Base-by-base conservation (phyloP, 2,329 filamentous ascomycete species). In the Alternaria tenuissima region DNA sequence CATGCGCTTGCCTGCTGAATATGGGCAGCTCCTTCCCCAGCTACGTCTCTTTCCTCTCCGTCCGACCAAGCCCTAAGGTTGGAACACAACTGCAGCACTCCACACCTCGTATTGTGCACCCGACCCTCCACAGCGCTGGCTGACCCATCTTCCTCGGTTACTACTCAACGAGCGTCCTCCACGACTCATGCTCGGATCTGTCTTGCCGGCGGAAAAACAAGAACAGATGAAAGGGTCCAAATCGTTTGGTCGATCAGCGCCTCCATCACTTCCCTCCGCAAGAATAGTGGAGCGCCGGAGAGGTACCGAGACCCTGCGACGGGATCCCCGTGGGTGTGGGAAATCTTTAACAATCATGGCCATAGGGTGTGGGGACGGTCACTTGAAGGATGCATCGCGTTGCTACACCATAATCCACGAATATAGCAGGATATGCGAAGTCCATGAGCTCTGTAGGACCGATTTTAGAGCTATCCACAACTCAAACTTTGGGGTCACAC, bases 251-350 rank as follows among this genome's bases (percentile, higher is more conserved):
- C 9, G 39, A 52, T 57, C 54, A 43, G 57, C 53, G 41, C 41
- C 46, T 43, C 38, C 39, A 52, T 48, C 38, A 52, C 52, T 38
- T 51, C 51, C 49, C 62, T 66, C 63, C 63, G 54, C 57, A 62
- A 51, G 62, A 64, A 57, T 11, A 54, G 63, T 66, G 67, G 65
- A 63, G 51, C 48, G 54, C 39, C 52, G 61, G 55, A 64, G 65
- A 66, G 57, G 59, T 62, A 44, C 46, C 52, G 54, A 59, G 54
- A 36, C 44, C 53, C 61, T 53, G 51, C 53, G 55, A 52, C 57
- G 48, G 58, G 51, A 59, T 52, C 59, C 61, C 58, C 55, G 44
- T 61, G 59, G 51, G 59, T 49, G 38, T 36, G 47, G 49, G 16
- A 47, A 39, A 44, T 61, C 61, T 55, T 47, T 34, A 26, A 59